These are phyloP conservation scores for Acer yangbiense DNA, from an alignment of 345 rosid genomes.

Conservation along the genomic window DNA sequence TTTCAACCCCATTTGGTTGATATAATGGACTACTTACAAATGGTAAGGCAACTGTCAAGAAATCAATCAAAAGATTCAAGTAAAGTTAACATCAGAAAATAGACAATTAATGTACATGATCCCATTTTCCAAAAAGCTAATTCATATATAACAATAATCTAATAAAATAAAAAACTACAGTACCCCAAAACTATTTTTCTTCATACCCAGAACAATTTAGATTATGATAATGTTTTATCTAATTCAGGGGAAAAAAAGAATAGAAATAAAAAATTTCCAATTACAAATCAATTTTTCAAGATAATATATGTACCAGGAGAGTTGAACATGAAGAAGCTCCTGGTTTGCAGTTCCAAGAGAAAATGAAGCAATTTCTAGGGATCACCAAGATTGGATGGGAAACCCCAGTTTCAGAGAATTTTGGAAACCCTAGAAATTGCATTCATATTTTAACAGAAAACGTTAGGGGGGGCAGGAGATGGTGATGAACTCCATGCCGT, in stretches of 20 bases:
- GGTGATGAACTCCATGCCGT: slow-evolving; percentile 25
- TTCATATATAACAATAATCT: too few species aligned
- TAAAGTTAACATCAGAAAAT: background rate
- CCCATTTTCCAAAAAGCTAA: too few species aligned
- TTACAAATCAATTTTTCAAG: too few species aligned
- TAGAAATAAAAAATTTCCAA: too few species aligned
- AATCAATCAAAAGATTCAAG: background rate
- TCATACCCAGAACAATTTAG: too few species aligned
- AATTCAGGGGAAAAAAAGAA: too few species aligned
- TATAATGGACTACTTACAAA: background rate
- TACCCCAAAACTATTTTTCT: too few species aligned
- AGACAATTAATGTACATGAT: too few species aligned
- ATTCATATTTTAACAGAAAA: background rate
- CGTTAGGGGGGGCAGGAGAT: slow-evolving; percentile 35
- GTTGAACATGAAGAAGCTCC: slow-evolving; percentile 42
- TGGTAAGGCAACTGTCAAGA: slow-evolving; percentile 15
- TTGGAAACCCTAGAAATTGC: slow-evolving; percentile 40
- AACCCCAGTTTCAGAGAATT: slow-evolving; percentile 16
- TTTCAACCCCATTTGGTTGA: slow-evolving; percentile 65
- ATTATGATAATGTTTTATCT: too few species aligned
- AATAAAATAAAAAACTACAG: too few species aligned
- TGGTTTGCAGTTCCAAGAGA: slow-evolving; percentile 13
- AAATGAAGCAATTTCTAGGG: slow-evolving; percentile 40
- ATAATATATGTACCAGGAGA: slow-evolving; percentile 30
- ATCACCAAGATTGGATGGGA: slow-evolving; percentile 22